Evolutionary conservation across 306 rosid genomes (phyloP), one percentile per base, ranked within the genome.

Genomic region (Alnus rubra): DNA sequence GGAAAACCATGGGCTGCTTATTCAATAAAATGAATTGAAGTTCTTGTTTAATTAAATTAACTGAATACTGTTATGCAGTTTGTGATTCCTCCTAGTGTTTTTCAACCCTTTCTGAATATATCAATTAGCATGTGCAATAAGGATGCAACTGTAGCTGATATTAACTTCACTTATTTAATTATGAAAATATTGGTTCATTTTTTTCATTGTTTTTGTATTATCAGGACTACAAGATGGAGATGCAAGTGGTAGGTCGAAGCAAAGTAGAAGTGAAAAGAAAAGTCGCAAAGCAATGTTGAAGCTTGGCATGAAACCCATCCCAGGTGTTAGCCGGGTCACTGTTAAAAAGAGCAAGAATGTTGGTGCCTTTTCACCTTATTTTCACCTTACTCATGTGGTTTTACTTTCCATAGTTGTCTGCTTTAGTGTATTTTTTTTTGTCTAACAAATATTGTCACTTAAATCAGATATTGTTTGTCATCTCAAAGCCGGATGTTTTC

Each of bases 341-440:
- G 92, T 90, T 23, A 92, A 94, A 83, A 94, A 92, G 84, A 90
- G 98, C 97, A 94, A 94, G 86, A 94, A 94, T 80, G 98, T 90
- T 55, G 7, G 98, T 77, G 23, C 53, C 42, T 33, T 37, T 16
- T 15, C 33, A 23, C 67, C 31, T 71, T 42, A 71, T 7, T n/a
- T n/a, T n/a, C n/a, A n/a, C n/a, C n/a, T n/a, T n/a, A n/a, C n/a
- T 42, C 31, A 9, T 73, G 4, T 30, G 9, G 1, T 45, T 51
- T 54, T 45, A 6, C n/a, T 42, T 7, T 81, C 42, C 51, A 19
- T 45, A 7, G 52, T 58, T 65, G 37, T 55, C 42, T n/a, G n/a
- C n/a, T n/a, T 30, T n/a, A n/a, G n/a, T n/a, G n/a, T n/a, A n/a
- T 49, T 64, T 48, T 50, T 18, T 80, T 54, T 65, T 58, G 79